phyloP scores from a whole-genome alignment of 2,329 filamentous ascomycete genomes.

The Penicillium sp. region DNA sequence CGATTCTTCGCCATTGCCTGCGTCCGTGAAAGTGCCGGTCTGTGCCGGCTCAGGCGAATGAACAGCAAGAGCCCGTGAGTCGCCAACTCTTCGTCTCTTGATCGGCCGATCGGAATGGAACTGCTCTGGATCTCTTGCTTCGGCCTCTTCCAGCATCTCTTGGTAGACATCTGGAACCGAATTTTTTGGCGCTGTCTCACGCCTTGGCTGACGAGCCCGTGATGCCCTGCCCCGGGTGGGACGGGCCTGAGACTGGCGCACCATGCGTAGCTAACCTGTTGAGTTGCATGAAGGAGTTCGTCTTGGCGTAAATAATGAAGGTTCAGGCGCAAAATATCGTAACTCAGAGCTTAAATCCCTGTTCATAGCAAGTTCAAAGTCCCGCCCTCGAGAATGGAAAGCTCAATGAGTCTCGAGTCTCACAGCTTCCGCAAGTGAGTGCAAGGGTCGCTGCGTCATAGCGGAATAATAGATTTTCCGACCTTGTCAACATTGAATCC shows the following conservation, averaged over 20 bases:
- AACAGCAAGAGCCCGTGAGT: slow-evolving; percentile 18
- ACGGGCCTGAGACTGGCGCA: slow-evolving; percentile 19
- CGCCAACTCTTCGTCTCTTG: slow-evolving; percentile 41
- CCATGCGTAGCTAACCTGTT: slow-evolving; percentile 14
- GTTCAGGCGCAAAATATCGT: background rate
- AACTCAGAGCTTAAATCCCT: background rate
- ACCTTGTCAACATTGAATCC: background rate
- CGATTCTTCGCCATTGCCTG: slow-evolving; percentile 4
- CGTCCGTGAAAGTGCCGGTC: slow-evolving; percentile 8
- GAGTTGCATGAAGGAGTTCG: slow-evolving; percentile 11
- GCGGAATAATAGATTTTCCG: slow-evolving; percentile 11
- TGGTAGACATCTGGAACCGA: slow-evolving; percentile 38
- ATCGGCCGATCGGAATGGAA: slow-evolving; percentile 27
- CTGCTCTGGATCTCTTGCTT: slow-evolving; percentile 30
- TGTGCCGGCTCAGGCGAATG: slow-evolving; percentile 6
- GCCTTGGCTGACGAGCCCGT: slow-evolving; percentile 9
- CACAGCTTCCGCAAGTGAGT: background rate
- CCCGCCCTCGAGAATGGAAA: background rate
- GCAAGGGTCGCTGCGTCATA: slow-evolving; percentile 16
- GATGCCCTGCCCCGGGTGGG: slow-evolving; percentile 14
- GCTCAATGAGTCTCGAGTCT: background rate
- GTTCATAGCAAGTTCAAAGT: background rate
- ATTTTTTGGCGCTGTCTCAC: slow-evolving; percentile 20
- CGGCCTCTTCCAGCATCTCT: slow-evolving; percentile 44
- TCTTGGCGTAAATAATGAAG: background rate